Evolutionary conservation across 441 rosid species (phyloP), one percentile per base, ranked within the genome.

Genomic region (Jatropha podagrica): DNA sequence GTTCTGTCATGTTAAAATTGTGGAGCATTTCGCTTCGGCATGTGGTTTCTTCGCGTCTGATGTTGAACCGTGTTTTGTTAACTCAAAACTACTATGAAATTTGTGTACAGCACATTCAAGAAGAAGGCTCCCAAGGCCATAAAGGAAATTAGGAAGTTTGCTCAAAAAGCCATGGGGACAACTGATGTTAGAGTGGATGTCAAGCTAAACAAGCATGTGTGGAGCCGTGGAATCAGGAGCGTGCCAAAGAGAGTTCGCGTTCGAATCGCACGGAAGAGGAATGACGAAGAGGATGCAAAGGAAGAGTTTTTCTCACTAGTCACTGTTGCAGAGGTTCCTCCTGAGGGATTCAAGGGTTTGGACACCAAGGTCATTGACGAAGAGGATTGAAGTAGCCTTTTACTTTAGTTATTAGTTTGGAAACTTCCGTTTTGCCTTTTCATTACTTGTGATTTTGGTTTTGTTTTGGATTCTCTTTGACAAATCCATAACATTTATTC

Each of bases 121-220:
- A 92, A 94, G 95, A 92, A 92, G 85, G 98, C 98, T 55, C 97
- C 98, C 42, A 90, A 88, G 72, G 95, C 97, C 2, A 89, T 94
- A 9, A 92, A 94, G 86, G 96, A 92, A 76, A 90, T 94, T 68
- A 85, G 94, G 86, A 94, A 94, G 86, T 94, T 92, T 79, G 91
- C 95, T 5, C 90, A 89, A 76, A 91, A 92, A 75, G 96, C 92
- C 4, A 93, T 93, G 96, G 86, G 88, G 0, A 90, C 97, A 2
- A 85, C 81, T 9, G 97, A 92, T 72, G 93, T 91, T 1, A 89
- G 98, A 26, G 96, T 94, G 0, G 97, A 92, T 69, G 98, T 92
- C 63, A 92, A 94, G 88, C 88, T 94, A 64, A 94, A 94, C 93
- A 91, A 92, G 87, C 92, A 88, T 0, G 68, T 94, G 4, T 94